Base-by-base conservation (phyloP, 164 flowering plant genomes). In the Dillenia suffruticosa region DNA sequence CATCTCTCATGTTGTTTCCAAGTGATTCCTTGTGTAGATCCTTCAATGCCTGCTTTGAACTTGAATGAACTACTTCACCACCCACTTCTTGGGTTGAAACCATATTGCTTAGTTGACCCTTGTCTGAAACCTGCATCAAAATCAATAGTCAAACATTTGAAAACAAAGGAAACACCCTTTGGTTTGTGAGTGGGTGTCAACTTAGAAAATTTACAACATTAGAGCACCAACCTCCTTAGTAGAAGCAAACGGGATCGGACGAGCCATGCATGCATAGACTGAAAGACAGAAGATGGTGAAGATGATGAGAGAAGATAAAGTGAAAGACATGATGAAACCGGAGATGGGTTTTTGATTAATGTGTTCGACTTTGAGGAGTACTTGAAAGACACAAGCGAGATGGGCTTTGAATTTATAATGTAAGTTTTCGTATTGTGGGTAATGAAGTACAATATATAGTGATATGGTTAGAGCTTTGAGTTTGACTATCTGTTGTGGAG, bases 201-300 rank as follows among this genome's bases (percentile, higher is more conserved):
- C 12, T 8, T 24, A 61, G 32, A 0, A 56, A 54, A 46, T 46
- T 3, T 10, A 45, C 17, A 51, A 22, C 46, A 51, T 46, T 48
- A 22, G 26, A 45, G 49, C 54, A 66, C 66, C 60, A 55, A 77
- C 79, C 82, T 74, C 72, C 65, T 9, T 9, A 16, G 65, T 58
- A 57, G 40, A 32, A 32, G 40, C 40, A 59, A 62, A 16, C 44
- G 44, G 44, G 54, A 45, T 57, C n/a, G 62, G 67, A 49, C 87
- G 82, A 48, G 77, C 84, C 26, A 50, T n/a, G 54, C 80, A 75
- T 56, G 71, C 69, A 63, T 72, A 73, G 56, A 72, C 19, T 49
- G 73, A 69, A 12, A 77, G 58, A 56, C 32, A 80, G 9, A 76
- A 57, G 22, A 65, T 46, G 58, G 77, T 51, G 49, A 77, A 57